Percentiles rank a stretch among this genome's conserved stretches.
Evolutionary conservation across 495 filamentous ascomycete genomes (phyloP).

Genomic region (Umbilicaria muhlenbergii): DNA sequence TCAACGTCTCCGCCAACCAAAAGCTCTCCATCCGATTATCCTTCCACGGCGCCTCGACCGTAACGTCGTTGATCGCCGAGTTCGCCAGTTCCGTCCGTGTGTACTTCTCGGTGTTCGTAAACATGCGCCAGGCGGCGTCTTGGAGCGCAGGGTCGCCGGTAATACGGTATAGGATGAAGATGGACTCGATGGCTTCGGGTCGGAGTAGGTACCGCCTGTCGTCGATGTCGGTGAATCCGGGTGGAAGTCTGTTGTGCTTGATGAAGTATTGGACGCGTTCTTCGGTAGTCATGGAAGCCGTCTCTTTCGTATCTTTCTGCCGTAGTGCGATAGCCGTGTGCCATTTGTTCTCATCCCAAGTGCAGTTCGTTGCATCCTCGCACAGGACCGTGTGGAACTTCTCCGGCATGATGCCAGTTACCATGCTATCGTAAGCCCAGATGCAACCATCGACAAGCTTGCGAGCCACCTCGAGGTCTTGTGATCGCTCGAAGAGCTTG

Average conservation of each 20-base stretch:
- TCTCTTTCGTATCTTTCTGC: neutral
- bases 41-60: constrained; percentile 16
- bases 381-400: constrained; percentile 37
- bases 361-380: constrained; percentile 25
- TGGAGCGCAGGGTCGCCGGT: constrained; percentile 51
- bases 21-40: constrained; percentile 40
- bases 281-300: constrained; percentile 13
- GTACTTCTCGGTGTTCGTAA: constrained; percentile 40
- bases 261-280: constrained; percentile 25
- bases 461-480: constrained; percentile 37
- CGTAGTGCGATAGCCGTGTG: constrained; percentile 20
- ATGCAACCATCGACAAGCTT: constrained; percentile 42
- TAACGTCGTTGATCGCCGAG: constrained; percentile 45
- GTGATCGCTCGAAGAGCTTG: constrained; percentile 37
- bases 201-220: constrained; percentile 53
- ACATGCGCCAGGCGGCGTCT: constrained; percentile 68
- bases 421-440: constrained; percentile 41
- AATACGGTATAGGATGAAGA: constrained; percentile 63
- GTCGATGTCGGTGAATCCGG: constrained; percentile 40
- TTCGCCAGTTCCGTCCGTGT: constrained; percentile 43
- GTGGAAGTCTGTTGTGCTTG: constrained; percentile 29
- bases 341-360: constrained; percentile 41
- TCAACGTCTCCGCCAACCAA: constrained; percentile 66
- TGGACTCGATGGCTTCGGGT: constrained; percentile 55
- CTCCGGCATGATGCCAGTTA: constrained; percentile 48